These are phyloP conservation scores for Trichoderma aggressivum DNA, from an alignment of 2,329 filamentous ascomycete species.

Conservation along the genomic window DNA sequence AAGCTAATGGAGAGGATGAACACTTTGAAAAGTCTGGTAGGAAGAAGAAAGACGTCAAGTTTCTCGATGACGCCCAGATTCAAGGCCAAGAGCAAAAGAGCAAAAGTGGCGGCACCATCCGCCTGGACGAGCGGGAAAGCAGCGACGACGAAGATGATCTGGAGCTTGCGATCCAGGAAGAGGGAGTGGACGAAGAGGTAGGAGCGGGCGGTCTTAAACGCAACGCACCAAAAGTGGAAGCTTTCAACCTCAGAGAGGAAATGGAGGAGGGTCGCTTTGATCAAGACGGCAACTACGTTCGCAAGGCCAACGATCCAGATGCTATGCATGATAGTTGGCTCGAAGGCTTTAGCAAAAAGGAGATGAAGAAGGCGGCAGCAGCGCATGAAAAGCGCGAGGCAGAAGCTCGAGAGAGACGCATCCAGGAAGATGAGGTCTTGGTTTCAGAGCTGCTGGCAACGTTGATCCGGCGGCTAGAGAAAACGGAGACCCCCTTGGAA, in stretches of 20 bases:
- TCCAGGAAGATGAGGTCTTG: conserved; percentile 70
- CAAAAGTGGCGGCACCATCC: conserved; percentile 69
- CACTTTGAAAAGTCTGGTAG: conserved; percentile 45
- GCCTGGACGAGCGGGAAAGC: conserved; percentile 54
- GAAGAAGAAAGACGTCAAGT: conserved; percentile 60
- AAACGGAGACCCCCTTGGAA: conserved; percentile 82
- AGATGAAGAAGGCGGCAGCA: conserved; percentile 82
- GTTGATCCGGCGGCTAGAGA: conserved; percentile 71
- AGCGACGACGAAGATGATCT: conserved; percentile 65
- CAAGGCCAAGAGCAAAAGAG: conserved; percentile 74
- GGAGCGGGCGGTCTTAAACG: conserved; percentile 87
- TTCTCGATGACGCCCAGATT: conserved; percentile 61
- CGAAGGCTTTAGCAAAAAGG: conserved; percentile 87
- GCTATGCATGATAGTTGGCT: conserved; percentile 90
- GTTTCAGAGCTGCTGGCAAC: conserved; percentile 69
- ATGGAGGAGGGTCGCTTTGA: conserved; percentile 93
- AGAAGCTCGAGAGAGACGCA: conserved; percentile 67
- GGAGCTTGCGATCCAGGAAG: conserved; percentile 68
- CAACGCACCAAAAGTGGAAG: conserved; percentile 90
- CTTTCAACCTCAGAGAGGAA: conserved; percentile 89
- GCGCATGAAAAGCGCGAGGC: conserved; percentile 82
- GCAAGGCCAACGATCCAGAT: conserved; percentile 84
- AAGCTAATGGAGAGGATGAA: conserved; percentile 20
- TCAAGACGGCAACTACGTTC: conserved; percentile 83
- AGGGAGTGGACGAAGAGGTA: conserved; percentile 81